These are phyloP conservation scores for Coriolopsis trogii DNA, from an alignment of 1,284 basidiomycete species.

Conservation along the genomic window DNA sequence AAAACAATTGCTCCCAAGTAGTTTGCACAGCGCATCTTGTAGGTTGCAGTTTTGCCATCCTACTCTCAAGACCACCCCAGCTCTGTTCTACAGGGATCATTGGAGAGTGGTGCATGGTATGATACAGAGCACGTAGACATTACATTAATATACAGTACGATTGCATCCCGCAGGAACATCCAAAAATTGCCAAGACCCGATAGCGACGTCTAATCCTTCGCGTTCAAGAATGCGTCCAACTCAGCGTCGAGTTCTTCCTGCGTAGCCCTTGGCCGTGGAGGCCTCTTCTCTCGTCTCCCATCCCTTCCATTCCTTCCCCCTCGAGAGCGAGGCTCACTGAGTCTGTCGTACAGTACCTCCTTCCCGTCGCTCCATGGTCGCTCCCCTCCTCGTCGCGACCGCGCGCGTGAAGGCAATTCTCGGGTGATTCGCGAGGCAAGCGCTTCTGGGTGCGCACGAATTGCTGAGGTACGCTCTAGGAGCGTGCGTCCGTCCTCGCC, in stretches of 20 bases:
- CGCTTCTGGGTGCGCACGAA: slow-evolving; percentile 34
- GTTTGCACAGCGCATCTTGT: neutral
- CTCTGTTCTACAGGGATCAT: neutral
- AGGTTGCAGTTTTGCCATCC: neutral
- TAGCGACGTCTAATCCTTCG: slow-evolving; percentile 32
- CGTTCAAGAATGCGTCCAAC: slow-evolving; percentile 72
- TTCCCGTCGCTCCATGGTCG: slow-evolving; percentile 28
- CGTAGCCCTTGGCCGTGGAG: slow-evolving; percentile 49
- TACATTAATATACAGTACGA: slow-evolving; percentile 13
- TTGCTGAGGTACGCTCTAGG: slow-evolving; percentile 54
- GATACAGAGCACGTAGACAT: slow-evolving; percentile 14
- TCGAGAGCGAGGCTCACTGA: slow-evolving; percentile 7
- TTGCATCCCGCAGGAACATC: neutral
- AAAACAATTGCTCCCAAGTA: slow-evolving; percentile 23
- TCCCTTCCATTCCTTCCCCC: slow-evolving; percentile 15
- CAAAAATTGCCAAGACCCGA: neutral
- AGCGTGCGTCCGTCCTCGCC: slow-evolving; percentile 49
- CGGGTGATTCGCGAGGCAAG: slow-evolving; percentile 49
- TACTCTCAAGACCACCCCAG: neutral
- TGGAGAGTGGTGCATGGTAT: slow-evolving; percentile 2
- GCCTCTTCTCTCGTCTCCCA: slow-evolving; percentile 34
- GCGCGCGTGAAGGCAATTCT: slow-evolving; percentile 44
- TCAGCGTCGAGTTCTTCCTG: slow-evolving; percentile 78
- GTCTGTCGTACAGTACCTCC: slow-evolving; percentile 22
- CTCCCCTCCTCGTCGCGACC: slow-evolving; percentile 27